A percentile compares a stretch with the other conserved stretches of the same genome.
These are phyloP conservation scores for Cydonia oblonga DNA, from an alignment of 331 rosid genomes.

Conservation along the genomic window DNA sequence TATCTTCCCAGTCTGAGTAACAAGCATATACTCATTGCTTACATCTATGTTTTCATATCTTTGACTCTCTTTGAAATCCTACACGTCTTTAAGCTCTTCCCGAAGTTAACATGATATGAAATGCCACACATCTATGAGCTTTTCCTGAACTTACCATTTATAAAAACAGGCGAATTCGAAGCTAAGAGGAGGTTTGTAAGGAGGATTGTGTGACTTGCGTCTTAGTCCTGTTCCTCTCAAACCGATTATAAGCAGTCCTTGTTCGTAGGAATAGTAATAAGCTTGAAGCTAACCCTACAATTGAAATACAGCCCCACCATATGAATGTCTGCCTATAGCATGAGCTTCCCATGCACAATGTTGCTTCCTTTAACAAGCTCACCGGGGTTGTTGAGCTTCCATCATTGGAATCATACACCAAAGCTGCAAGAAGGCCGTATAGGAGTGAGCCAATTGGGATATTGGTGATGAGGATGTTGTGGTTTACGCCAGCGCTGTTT, in stretches of 20 bases:
- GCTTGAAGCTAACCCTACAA: conserved; percentile 55
- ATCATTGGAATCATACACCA: conserved; percentile 56
- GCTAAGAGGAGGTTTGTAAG: not conserved
- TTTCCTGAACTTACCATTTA: not conserved
- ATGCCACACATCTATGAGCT: not conserved
- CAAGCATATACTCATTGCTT: not conserved
- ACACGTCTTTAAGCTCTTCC: not conserved
- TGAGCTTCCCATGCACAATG: conserved; percentile 55
- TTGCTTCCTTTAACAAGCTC: conserved; percentile 25
- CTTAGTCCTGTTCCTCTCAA: conserved; percentile 23
- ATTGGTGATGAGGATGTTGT: conserved; percentile 82
- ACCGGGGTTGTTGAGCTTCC: not conserved
- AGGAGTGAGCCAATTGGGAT: conserved; percentile 80
- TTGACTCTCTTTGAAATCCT: not conserved
- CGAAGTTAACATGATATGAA: not conserved
- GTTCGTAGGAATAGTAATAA: conserved; percentile 53
- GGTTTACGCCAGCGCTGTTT: conserved; percentile 59
- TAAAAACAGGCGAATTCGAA: not conserved
- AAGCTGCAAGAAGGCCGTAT: conserved; percentile 73
- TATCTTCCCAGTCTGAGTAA: not conserved
- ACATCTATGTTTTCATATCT: not conserved
- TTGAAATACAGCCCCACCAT: conserved; percentile 64
- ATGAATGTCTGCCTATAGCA: conserved; percentile 63
- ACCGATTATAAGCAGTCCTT: conserved; percentile 36
- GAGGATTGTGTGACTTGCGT: not conserved